These are phyloP conservation scores for Drechslera avenae DNA, from an alignment of 2,329 filamentous ascomycete genomes.

Conservation along the genomic window DNA sequence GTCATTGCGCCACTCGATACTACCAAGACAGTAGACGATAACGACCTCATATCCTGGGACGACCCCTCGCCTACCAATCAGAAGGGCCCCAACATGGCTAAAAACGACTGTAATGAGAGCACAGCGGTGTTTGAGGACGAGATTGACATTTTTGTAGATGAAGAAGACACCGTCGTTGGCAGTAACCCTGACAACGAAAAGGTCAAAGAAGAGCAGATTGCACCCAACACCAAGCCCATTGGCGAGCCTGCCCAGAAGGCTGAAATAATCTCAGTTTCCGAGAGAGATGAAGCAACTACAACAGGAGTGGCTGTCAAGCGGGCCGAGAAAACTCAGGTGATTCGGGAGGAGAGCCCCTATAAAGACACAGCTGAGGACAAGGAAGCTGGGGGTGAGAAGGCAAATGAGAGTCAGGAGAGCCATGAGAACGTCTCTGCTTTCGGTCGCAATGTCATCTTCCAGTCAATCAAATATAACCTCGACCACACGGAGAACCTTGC, in stretches of 20 bases:
- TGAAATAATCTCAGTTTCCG: not conserved
- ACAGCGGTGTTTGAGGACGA: not conserved
- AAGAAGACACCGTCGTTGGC: not conserved
- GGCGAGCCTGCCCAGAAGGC: not conserved
- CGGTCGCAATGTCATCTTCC: not conserved
- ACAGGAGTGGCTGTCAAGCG: too few species aligned
- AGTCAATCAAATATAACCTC: not conserved
- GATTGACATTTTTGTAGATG: not conserved
- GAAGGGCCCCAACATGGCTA: too few species aligned
- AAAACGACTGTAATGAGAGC: too few species aligned
- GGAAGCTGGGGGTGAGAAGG: too few species aligned
- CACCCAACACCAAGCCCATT: not conserved
- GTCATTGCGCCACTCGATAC: too few species aligned
- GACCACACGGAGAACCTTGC: not conserved
- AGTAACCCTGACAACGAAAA: not conserved
- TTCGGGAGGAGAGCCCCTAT: too few species aligned
- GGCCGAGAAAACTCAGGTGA: too few species aligned
- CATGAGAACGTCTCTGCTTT: not conserved
- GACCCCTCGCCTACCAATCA: too few species aligned
- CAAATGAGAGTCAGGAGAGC: not conserved
- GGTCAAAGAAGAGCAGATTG: not conserved
- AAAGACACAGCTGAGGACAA: too few species aligned
- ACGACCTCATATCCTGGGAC: too few species aligned
- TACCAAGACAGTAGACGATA: too few species aligned
- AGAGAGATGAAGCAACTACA: not conserved